Percentiles rank a stretch among this genome's conserved stretches.
Conservation (phyloP, 768 basidiomycete species). For the Boletellus sp. region DNA sequence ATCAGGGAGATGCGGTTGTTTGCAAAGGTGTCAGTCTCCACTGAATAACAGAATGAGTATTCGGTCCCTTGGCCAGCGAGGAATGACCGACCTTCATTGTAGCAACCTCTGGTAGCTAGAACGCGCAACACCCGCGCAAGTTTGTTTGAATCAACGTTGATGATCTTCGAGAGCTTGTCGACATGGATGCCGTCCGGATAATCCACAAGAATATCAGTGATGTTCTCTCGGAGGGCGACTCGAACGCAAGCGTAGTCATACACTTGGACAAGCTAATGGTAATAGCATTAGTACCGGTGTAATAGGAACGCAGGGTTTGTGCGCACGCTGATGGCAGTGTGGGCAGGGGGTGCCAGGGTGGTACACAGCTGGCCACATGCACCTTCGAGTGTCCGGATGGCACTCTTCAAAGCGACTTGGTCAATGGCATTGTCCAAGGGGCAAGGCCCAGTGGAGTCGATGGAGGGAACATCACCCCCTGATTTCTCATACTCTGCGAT, state of each 20-base stretch:
- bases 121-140: constrained; percentile 30
- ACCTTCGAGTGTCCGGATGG: constrained; percentile 32
- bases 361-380: constrained; percentile 35
- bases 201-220: constrained; percentile 26
- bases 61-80: neutral
- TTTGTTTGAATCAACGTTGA: constrained; percentile 24
- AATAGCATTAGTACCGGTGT: neutral
- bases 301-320: neutral
- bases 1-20: constrained; percentile 34
- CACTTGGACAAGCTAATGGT: constrained; percentile 22
- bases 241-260: constrained; percentile 29
- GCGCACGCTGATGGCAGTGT: constrained; percentile 33
- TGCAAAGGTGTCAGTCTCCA: constrained; percentile 29
- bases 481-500: constrained; percentile 32
- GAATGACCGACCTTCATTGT: constrained; percentile 29
- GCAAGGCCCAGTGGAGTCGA: constrained; percentile 33
- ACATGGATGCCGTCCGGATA: constrained; percentile 32
- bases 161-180: constrained; percentile 22
- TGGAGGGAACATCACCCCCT: constrained; percentile 28
- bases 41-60: constrained; percentile 11
- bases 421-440: constrained; percentile 33
- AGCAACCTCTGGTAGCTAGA: constrained; percentile 28
- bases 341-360: constrained; percentile 34
- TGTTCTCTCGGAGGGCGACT: constrained; percentile 25
- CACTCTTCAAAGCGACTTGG: constrained; percentile 19